These are phyloP conservation scores for Thelonectria rubi DNA, from an alignment of 2,329 filamentous ascomycete species.

Conservation along the genomic window DNA sequence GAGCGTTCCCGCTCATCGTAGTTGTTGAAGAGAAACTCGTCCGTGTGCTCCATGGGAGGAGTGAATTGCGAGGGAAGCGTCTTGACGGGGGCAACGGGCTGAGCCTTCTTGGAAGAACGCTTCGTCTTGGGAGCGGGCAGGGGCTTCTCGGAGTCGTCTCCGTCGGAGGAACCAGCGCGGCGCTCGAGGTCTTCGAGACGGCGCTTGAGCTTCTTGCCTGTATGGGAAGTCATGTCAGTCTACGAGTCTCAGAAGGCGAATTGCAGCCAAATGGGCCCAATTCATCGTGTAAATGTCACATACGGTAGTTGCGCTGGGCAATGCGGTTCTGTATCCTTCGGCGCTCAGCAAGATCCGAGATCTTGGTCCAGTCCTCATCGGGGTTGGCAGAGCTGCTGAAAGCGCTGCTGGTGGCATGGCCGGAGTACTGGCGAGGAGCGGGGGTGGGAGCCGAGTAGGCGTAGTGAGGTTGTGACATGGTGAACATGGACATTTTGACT, in stretches of 20 bases:
- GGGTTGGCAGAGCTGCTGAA: slow-evolving; percentile 95
- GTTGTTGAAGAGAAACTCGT: slow-evolving; percentile 71
- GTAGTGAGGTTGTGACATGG: slow-evolving; percentile 48
- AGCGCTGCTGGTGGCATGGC: slow-evolving; percentile 87
- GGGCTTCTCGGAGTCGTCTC: slow-evolving; percentile 52
- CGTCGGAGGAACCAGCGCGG: slow-evolving; percentile 68
- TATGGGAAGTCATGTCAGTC: slow-evolving; percentile 30
- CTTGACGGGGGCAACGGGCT: slow-evolving; percentile 45
- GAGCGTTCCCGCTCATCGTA: slow-evolving; percentile 75
- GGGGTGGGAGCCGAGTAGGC: slow-evolving; percentile 44
- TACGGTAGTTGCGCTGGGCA: slow-evolving; percentile 97
- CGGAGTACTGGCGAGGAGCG: slow-evolving; percentile 72
- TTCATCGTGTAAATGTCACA: slow-evolving; percentile 47
- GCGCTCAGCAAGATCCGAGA: slow-evolving; percentile 94
- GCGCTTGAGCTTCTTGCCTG: slow-evolving; percentile 93
- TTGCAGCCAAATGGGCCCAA: slow-evolving; percentile 12
- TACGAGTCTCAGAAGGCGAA: not conserved
- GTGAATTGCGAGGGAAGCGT: slow-evolving; percentile 63
- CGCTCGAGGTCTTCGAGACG: slow-evolving; percentile 86
- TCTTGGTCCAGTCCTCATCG: slow-evolving; percentile 99
- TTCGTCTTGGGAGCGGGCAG: slow-evolving; percentile 45
- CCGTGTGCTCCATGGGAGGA: slow-evolving; percentile 67
- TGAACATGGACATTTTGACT: slow-evolving; percentile 48
- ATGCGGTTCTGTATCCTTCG: slow-evolving; percentile 96
- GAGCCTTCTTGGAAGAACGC: slow-evolving; percentile 45